Evolutionary conservation across 164 flowering plant genomes (phyloP), one percentile per base, ranked within the genome.

Genomic region (Sedum album): DNA sequence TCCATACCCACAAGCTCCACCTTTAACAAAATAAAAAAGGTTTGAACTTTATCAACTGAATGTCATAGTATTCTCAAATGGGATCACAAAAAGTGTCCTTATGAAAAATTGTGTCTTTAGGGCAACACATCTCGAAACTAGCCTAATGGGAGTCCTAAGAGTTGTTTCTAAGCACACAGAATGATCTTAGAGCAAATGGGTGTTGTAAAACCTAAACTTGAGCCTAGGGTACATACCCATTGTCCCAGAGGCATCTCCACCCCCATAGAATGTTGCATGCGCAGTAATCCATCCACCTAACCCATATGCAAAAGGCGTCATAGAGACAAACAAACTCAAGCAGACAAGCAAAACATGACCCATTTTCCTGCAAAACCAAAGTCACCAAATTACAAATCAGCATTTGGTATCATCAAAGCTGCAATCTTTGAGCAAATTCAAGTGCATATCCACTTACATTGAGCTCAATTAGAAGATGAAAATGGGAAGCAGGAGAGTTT

Each of bases 1-100:
- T 23, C 57, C 57, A 51, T 51, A 51, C 25, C 57, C 57, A 23
- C 57, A 51, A 51, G 57, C 57, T 51, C 57, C 57, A 51, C 57
- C 57, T 51, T 51, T 23, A 21, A 51, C 6, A 51, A n/a, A 23
- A 20, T 51, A 14, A n/a, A n/a, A 21, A 18, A 49, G 5, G 25
- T 51, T 6, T 21, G 0, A 51, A 51, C n/a, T 35, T 51, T 4
- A 44, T 21, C 28, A 51, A 4, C 8, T 3, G 25, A n/a, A 20
- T 48, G 53, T 48, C 18, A 18, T 48, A 17, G 5, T 13, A 4
- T 4, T 39, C 13, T 39, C n/a, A 44, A 0, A 11, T 17, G 15
- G 2, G 15, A 17, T 13, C 15, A 44, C 17, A 39, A 44, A 21
- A n/a, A 1, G 23, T 6, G 57, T 51, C 7, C 5, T 7, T 44